Conservation (phyloP, 2,329 filamentous ascomycete species). For the Cladophialophora yegresii region DNA sequence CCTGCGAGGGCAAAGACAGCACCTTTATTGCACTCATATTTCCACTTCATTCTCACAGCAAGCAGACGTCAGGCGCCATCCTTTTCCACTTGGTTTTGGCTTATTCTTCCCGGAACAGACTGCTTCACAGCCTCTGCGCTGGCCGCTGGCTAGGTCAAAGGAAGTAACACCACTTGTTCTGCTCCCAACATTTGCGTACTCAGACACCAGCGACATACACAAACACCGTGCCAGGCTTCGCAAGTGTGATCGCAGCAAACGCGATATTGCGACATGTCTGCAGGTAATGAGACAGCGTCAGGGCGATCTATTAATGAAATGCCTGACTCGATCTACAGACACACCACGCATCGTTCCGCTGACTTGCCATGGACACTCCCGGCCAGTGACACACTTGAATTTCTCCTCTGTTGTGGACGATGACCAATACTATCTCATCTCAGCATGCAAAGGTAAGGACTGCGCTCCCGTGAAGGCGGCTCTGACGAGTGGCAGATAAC, state of each 20-base stretch:
- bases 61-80: neutral
- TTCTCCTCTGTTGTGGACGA: constrained; percentile 84
- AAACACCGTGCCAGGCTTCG: neutral
- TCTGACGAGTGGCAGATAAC: constrained; percentile 65
- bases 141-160: neutral
- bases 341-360: constrained; percentile 72
- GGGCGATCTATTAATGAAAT: neutral
- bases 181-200: neutral
- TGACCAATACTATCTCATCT: constrained; percentile 87
- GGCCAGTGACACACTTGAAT: constrained; percentile 85
- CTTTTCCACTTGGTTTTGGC: neutral
- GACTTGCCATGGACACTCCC: constrained; percentile 91
- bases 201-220: neutral
- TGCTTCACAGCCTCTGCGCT: neutral
- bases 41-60: constrained; percentile 1
- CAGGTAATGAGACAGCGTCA: neutral
- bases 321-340: constrained; percentile 37
- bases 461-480: neutral
- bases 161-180: neutral
- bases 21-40: neutral
- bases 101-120: neutral
- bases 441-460: constrained; percentile 76
- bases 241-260: neutral
- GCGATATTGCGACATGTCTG: neutral
- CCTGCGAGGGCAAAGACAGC: neutral